Base-by-base conservation (phyloP, 2,329 filamentous ascomycete genomes). In the Thermomyces lanuginosus region DNA sequence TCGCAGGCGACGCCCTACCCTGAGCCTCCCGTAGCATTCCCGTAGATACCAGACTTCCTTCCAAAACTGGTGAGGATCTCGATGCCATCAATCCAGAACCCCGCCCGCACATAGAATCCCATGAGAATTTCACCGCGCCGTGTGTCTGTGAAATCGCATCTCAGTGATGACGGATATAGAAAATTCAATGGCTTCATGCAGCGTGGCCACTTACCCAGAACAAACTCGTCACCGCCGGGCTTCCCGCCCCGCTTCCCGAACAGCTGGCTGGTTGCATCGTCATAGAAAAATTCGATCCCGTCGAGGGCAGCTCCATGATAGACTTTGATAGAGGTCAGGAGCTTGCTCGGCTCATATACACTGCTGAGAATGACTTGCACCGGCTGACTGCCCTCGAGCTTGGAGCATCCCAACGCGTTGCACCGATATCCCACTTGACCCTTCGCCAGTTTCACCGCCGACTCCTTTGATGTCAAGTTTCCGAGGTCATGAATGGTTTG, bases 251-350 rank as follows among this genome's bases (percentile, higher is more conserved):
- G 64, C 44, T 81, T 84, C 21, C 89, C 89, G 58, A 98, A 91
- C 3, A 93, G 51, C 46, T 93, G 82, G 29, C 64, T 76, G 1
- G 79, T 76, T 9, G 69, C 66, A 49, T 95, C 83, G 43, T 95
- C 86, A 45, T 92, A 95, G 32, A 79, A 64, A 51, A 98, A 95
- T 49, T 95, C 86, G 11, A 98, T 53, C 0, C 89, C 89, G 47
- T 92, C 77, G 8, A 95, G 46, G 3, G 76, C 76, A 32, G 63
- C 60, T 2, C 79, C 82, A 41, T 82, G 75, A 44, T 83, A 91
- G 8, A 92, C 63, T 33, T 72, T 67, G 30, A 93, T 66, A 4
- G 69, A 69, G 1, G 72, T 75, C 35, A 95, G 60, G 16, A 92
- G 64, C 36, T 83, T 76, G 16, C 71, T 77, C 35, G 72, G 68